Evolutionary conservation across 2,329 filamentous ascomycete genomes (phyloP).

Genomic region (Colletotrichum lindemuthianum): DNA sequence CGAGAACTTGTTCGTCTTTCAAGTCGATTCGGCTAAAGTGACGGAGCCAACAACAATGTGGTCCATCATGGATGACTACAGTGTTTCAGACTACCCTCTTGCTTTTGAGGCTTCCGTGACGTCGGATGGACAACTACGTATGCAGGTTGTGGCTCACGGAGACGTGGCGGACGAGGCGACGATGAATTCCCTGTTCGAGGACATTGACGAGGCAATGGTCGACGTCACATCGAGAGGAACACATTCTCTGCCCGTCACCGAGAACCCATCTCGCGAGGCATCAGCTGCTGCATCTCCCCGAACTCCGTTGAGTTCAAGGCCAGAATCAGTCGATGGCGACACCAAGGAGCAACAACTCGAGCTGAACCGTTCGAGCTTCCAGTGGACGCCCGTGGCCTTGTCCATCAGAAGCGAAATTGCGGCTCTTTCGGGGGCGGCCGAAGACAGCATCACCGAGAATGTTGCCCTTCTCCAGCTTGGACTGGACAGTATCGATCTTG

Average conservation of each 20-base stretch:
- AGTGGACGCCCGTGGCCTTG: conserved; percentile 67
- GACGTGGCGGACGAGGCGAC: conserved; percentile 44
- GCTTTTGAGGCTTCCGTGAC: conserved; percentile 77
- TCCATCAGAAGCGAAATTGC: conserved; percentile 71
- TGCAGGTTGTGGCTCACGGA: conserved; percentile 70
- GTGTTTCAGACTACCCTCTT: conserved; percentile 75
- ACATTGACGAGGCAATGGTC: conserved; percentile 45
- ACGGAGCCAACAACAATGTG: conserved; percentile 57
- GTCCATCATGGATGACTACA: conserved; percentile 59
- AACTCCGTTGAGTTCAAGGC: conserved; percentile 24
- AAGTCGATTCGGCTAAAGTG: conserved; percentile 53
- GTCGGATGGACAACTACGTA: conserved; percentile 55
- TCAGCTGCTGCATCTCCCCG: conserved; percentile 28
- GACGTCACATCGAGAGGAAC: conserved; percentile 30
- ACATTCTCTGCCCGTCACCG: conserved; percentile 20
- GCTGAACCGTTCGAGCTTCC: conserved; percentile 49
- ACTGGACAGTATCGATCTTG: conserved; percentile 90
- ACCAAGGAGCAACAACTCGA: conserved; percentile 3
- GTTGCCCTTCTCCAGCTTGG: conserved; percentile 83
- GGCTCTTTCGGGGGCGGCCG: conserved; percentile 64
- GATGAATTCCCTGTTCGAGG: conserved; percentile 51
- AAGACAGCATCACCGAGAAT: conserved; percentile 61
- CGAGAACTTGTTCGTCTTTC: conserved; percentile 85
- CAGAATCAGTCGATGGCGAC: conserved; percentile 24
- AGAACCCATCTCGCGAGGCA: conserved; percentile 24